These are phyloP conservation scores for Stentor coeruleus DNA, from an alignment of 73 alveolate species.

Conservation along the genomic window DNA sequence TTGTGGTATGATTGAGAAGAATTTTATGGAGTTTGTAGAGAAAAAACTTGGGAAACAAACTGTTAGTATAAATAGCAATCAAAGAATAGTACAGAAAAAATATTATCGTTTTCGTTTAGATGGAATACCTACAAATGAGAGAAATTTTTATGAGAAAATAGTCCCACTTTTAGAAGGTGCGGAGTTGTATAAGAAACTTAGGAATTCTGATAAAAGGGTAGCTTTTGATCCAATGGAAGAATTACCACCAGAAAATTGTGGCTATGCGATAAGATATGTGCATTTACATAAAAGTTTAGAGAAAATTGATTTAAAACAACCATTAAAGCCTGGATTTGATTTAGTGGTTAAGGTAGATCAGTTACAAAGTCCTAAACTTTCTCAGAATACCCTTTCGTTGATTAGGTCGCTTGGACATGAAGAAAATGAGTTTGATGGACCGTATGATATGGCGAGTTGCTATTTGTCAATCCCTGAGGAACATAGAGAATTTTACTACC, in stretches of 20 bases:
- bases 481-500: conserved; percentile 34
- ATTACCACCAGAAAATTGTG: conserved; percentile 13
- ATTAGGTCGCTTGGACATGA: background rate
- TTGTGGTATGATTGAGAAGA: background rate
- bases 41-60: conserved; percentile 6
- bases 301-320: background rate
- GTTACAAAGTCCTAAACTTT: background rate
- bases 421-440: background rate
- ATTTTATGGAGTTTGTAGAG: conserved; percentile 10
- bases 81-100: background rate
- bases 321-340: conserved; percentile 23
- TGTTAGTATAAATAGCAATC: background rate
- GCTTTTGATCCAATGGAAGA: conserved; percentile 1
- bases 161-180: conserved; percentile 18
- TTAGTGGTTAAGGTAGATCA: background rate
- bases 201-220: background rate
- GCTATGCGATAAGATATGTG: background rate
- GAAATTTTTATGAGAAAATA: conserved; percentile 9
- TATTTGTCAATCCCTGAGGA: background rate
- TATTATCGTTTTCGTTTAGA: conserved; percentile 1
- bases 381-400: background rate
- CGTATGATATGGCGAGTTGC: background rate
- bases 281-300: background rate
- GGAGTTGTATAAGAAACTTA: conserved; percentile 14
- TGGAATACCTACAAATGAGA: background rate